phyloP scores from a whole-genome alignment of 257 asterid species.

The Schizonepeta tenuifolia region DNA sequence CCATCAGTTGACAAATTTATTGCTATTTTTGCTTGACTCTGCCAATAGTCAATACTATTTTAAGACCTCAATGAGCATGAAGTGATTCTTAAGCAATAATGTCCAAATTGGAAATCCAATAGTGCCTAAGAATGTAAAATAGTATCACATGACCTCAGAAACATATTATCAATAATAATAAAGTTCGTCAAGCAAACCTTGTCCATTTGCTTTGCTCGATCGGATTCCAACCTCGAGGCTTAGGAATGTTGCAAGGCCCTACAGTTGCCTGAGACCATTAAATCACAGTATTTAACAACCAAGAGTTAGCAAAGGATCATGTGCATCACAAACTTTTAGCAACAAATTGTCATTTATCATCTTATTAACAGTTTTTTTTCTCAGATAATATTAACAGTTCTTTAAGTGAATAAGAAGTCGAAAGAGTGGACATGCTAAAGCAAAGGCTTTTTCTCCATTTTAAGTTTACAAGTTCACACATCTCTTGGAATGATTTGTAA shows the following conservation, averaged over 20 bases:
- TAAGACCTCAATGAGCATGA: background rate
- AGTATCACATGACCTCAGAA: conserved; percentile 23
- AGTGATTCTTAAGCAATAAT: background rate
- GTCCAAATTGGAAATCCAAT: background rate
- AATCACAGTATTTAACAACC: conserved; percentile 26
- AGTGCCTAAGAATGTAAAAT: background rate
- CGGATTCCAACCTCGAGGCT: conserved; percentile 97
- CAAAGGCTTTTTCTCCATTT: background rate
- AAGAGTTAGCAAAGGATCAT: conserved; percentile 7
- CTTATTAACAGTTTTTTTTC: conserved; percentile 1
- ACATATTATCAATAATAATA: conserved; percentile 26
- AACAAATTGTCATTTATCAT: conserved; percentile 5
- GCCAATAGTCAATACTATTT: background rate
- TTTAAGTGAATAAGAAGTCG: conserved; percentile 3
- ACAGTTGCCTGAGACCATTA: conserved; percentile 74
- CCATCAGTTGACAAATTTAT: background rate
- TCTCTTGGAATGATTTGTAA: conserved; percentile 11
- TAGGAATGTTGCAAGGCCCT: conserved; percentile 92
- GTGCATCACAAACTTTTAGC: conserved; percentile 4
- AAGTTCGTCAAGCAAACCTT: conserved; percentile 56
- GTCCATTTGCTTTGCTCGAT: conserved; percentile 96
- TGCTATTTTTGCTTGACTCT: background rate
- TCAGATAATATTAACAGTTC: too few relatives aligned
- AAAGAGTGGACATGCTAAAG: conserved; percentile 20
- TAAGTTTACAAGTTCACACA: background rate